A percentile compares a stretch with the other conserved stretches of the same genome.
phyloP scores from a whole-genome alignment of 768 basidiomycete species.

The Hygrocybe coccinea region DNA sequence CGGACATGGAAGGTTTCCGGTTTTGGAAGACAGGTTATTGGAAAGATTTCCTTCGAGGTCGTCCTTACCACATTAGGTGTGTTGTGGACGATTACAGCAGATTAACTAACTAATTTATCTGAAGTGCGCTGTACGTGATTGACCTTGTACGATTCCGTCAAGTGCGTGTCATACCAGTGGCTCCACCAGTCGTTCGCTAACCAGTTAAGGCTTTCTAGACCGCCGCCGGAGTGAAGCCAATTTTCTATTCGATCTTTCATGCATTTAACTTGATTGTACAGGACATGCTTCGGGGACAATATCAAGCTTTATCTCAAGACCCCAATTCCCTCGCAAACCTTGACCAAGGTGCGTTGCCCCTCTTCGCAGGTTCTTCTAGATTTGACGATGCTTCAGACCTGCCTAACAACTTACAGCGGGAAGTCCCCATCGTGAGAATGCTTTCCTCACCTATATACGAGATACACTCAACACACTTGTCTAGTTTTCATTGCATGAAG shows the following conservation, averaged over 20 bases:
- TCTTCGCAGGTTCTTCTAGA: not conserved
- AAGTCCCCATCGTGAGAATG: slow-evolving; percentile 78
- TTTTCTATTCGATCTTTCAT: not conserved
- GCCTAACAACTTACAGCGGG: slow-evolving; percentile 88
- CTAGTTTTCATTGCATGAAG: slow-evolving; percentile 81
- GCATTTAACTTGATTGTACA: slow-evolving; percentile 20
- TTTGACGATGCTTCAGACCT: slow-evolving; percentile 53
- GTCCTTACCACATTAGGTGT: slow-evolving; percentile 93
- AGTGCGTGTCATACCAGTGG: slow-evolving; percentile 36
- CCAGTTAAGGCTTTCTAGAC: slow-evolving; percentile 33
- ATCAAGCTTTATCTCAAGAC: slow-evolving; percentile 91
- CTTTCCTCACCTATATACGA: not conserved
- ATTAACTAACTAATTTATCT: not conserved
- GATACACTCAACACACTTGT: not conserved
- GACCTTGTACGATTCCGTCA: slow-evolving; percentile 94
- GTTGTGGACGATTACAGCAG: slow-evolving; percentile 14
- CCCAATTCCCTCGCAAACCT: slow-evolving; percentile 91
- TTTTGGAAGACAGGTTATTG: slow-evolving; percentile 99
- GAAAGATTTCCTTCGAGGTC: slow-evolving; percentile 79
- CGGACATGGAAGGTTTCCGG: slow-evolving; percentile 94
- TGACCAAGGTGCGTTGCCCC: slow-evolving; percentile 68
- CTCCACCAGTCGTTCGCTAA: not conserved
- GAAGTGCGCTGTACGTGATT: slow-evolving; percentile 89
- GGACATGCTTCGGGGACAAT: slow-evolving; percentile 88
- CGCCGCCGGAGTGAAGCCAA: slow-evolving; percentile 44